Base-by-base conservation (phyloP, 305 asterid species). In the Salvia sclarea region DNA sequence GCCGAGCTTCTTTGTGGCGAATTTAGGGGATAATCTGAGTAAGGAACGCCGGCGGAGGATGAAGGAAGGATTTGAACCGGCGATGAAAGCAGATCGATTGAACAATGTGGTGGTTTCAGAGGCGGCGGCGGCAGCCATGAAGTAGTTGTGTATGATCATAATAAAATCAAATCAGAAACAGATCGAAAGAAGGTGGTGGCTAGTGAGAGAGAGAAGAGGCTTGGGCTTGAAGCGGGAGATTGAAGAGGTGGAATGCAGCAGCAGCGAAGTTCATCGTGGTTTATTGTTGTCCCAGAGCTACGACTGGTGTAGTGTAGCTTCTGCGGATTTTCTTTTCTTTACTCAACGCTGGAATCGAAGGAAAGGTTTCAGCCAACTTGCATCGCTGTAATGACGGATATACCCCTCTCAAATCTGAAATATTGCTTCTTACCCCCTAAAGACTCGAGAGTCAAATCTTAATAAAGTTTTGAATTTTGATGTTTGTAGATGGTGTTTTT, bases 61-160 rank as follows among this genome's bases (percentile, higher is more conserved):
- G 75, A 75, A 70, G 22, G 85, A 73, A 28, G 80, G 66, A 25
- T 68, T 82, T 17, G 83, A 66, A n/a, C 43, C 33, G 41, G 70
- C 43, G 8, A 64, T 55, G 52, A 77, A 70, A 37, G 86, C 44
- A 28, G 78, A 38, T 35, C 83, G 81, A 44, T 72, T 66, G 60
- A 81, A 50, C 33, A 77, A 50, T 69, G 85, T 33, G 75, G 64
- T 45, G 75, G 64, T 45, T 63, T 80, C 86, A 18, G 78, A 52
- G 10, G 69, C 69, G 53, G 77, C 75, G 28, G 80, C 79, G 33
- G 85, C 87, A 21, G 78, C 92, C 96, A 92, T 89, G 79, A 61
- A 77, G 75, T 52, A 64, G 45, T 22, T 57, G 21, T 43, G 31
- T 55, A 40, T 28, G 70, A 74, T 22, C 40, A 56, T 49, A 5